Percentiles rank a stretch among this genome's conserved stretches.
Evolutionary conservation across 495 filamentous ascomycete species (phyloP).

Genomic region (Penicillium parvum): DNA sequence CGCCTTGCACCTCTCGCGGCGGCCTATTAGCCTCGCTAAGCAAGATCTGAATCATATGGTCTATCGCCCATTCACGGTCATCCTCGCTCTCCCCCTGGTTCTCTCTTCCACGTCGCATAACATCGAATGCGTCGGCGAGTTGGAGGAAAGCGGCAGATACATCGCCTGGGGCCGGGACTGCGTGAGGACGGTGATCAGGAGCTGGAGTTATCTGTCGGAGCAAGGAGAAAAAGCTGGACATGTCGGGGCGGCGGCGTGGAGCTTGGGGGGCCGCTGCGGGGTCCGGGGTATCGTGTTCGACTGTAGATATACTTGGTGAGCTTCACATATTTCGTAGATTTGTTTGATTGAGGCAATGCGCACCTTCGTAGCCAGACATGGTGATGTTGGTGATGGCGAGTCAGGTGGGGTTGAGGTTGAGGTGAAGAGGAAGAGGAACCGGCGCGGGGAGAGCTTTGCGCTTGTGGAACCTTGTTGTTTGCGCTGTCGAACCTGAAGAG

Average conservation of each 20-base stretch:
- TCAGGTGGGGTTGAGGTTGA: constrained; percentile 2
- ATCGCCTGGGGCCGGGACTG: constrained; percentile 68
- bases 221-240: constrained; percentile 81
- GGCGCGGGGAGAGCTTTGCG: constrained; percentile 16
- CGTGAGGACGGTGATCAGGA: constrained; percentile 48
- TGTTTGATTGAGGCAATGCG: background rate
- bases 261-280: constrained; percentile 30
- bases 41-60: constrained; percentile 57
- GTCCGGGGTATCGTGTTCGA: constrained; percentile 71
- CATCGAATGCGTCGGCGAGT: constrained; percentile 55
- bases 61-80: constrained; percentile 50
- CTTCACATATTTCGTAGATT: background rate
- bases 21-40: constrained; percentile 60
- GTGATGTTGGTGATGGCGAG: no score
- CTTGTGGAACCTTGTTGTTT: constrained; percentile 14
- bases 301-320: constrained; percentile 37
- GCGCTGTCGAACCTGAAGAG: constrained; percentile 2
- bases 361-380: constrained; percentile 59
- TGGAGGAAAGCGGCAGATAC: constrained; percentile 58
- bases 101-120: constrained; percentile 34
- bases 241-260: constrained; percentile 63
- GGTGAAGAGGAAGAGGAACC: constrained; percentile 1
- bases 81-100: constrained; percentile 7
- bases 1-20: constrained; percentile 65
- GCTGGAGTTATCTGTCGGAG: constrained; percentile 60